Base-by-base conservation (phyloP, 1,139 yeast species). In the Diutina sp. region DNA sequence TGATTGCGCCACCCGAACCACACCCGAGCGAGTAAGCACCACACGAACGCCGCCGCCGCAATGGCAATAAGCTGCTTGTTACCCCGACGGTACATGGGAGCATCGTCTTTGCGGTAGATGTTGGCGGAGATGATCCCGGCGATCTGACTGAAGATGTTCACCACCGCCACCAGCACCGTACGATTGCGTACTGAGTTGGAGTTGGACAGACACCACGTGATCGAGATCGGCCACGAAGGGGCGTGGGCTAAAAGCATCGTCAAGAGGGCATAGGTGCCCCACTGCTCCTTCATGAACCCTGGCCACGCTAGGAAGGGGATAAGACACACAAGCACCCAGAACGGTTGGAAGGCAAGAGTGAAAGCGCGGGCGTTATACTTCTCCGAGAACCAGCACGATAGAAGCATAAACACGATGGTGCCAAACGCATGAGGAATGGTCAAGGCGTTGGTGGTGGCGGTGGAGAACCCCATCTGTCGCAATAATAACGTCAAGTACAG, bases 1-100 rank as follows among this genome's bases (percentile, higher is more conserved):
- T 65, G 67, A 65, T 85, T 84, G 59, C 81, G 68, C 66, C 69
- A 70, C 1, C 66, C 65, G 59, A 82, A 85, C 62, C 78, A 83
- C 51, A 57, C 54, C 28, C 64, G 58, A 9, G 64, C 59, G 6
- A 59, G 32, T 12, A 63, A 7, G 46, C 62, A 60, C n/a, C 60
- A 53, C 2, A 57, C 62, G 14, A 64, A 45, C 18, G 51, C 16
- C 18, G 32, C 30, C 2, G 51, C 30, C 11, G 51, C 32, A 16
- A 48, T 48, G 18, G 44, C 47, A 38, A 53, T 44, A 9, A 53
- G 44, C 8, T 25, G 18, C 28, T n/a, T 16, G 28, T 53, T 53
- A 25, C 55, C 55, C 12, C 47, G 21, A 11, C 18, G 18, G 18
- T 53, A 53, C 30, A 46, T 12, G 1, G 56, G 51, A n/a, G 16